Base-by-base conservation (phyloP, 108 stramenopile genomes). In the Heterococcus sp. region DNA sequence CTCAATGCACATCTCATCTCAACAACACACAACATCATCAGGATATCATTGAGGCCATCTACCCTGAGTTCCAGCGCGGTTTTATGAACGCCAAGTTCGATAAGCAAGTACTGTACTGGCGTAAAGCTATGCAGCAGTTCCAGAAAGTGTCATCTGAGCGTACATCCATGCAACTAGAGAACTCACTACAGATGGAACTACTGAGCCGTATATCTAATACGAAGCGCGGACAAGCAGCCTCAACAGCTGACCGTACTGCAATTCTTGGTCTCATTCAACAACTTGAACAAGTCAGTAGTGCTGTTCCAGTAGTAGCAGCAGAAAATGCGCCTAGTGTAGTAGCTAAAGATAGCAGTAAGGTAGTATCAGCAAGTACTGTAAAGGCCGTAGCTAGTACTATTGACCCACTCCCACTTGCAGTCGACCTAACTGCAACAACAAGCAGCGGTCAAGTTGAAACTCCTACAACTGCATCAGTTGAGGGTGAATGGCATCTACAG, bases 51-150 rank as follows among this genome's bases (percentile, higher is more conserved):
- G 77, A 78, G 77, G 69, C 69, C 58, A 66, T 76, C 8, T 84
- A 75, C 58, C 74, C 73, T 14, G 68, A 69, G 67, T 66, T 68
- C 32, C 63, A 74, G 64, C 38, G 38, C n/a, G 83, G 73, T 31
- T 84, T 74, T 71, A 76, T 84, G 83, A 69, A 84, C 46, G 75
- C 75, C 2, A 75, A 46, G 68, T 74, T 37, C 35, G 74, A 75
- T 32, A 39, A 73, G 40, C 73, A 84, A 71, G 68, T 75, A 38
- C 37, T 76, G n/a, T 66, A 30, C 31, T 76, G 67, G 66, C 75
- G 75, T 68, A 76, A 38, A 68, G 75, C 67, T 3, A 8, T 64
- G 68, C 37, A 66, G 27, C 37, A 36, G 21, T 76, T 76, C 75
- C 37, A 76, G 37, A 68, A 68, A 36, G 46, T 72, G 63, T 68